These are phyloP conservation scores for Calonectria pauciramosa DNA, from an alignment of 2,329 filamentous ascomycete genomes.

Conservation along the genomic window DNA sequence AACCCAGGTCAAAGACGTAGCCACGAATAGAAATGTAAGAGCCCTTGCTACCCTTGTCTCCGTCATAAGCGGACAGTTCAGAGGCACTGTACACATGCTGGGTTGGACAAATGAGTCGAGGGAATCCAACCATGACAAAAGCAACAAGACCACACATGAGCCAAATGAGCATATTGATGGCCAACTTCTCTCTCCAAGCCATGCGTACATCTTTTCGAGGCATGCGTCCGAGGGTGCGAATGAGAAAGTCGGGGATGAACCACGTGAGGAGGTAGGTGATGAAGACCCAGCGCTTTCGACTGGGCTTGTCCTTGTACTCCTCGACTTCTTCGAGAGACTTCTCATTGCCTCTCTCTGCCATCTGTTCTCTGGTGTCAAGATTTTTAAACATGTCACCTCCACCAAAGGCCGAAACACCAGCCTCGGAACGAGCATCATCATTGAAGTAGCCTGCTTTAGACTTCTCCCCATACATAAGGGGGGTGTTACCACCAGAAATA, in stretches of 20 bases:
- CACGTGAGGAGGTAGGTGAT: slow-evolving; percentile 88
- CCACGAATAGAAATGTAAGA: slow-evolving; percentile 89
- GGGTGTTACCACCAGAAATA: slow-evolving; percentile 66
- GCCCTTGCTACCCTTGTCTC: slow-evolving; percentile 70
- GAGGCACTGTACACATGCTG: slow-evolving; percentile 87
- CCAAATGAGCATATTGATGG: slow-evolving; percentile 99
- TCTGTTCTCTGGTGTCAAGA: slow-evolving; percentile 91
- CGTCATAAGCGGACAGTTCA: slow-evolving; percentile 82
- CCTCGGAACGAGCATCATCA: slow-evolving; percentile 91
- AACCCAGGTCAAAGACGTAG: slow-evolving; percentile 85
- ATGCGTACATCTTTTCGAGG: slow-evolving; percentile 90
- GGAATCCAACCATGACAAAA: slow-evolving; percentile 94
- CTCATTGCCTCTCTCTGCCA: slow-evolving; percentile 95
- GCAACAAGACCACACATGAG: slow-evolving; percentile 80
- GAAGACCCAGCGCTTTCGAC: slow-evolving; percentile 92
- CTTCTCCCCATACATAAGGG: slow-evolving; percentile 80
- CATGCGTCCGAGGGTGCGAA: slow-evolving; percentile 85
- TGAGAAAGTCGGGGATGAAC: slow-evolving; percentile 86
- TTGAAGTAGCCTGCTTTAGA: slow-evolving; percentile 85
- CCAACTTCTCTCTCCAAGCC: slow-evolving; percentile 97
- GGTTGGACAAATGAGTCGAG: slow-evolving; percentile 88
- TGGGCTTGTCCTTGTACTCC: slow-evolving; percentile 80
- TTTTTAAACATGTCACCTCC: slow-evolving; percentile 99
- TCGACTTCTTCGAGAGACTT: slow-evolving; percentile 93
- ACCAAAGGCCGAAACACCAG: slow-evolving; percentile 90